phyloP scores from a whole-genome alignment of 2,329 filamentous ascomycete species.

The Alternaria panax region DNA sequence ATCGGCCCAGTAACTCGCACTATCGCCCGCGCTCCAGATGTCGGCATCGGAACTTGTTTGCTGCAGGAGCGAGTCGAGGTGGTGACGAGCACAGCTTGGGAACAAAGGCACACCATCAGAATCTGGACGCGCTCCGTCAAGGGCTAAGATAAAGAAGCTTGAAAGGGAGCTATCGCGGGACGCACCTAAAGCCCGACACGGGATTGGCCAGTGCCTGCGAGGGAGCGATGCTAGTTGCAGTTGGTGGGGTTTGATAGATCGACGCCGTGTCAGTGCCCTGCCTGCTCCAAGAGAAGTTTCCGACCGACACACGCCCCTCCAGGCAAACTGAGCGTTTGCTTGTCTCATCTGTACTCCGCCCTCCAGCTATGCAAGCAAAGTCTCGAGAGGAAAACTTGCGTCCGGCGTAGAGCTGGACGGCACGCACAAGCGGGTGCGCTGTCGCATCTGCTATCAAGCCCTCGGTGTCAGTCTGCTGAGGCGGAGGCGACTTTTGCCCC shows the following conservation, averaged over 20 bases:
- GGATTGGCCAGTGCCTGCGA: slow-evolving; percentile 36
- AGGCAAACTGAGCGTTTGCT: slow-evolving; percentile 24
- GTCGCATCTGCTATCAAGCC: slow-evolving; percentile 15
- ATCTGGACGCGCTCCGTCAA: slow-evolving; percentile 12
- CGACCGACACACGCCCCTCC: slow-evolving; percentile 28
- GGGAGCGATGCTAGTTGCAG: slow-evolving; percentile 27
- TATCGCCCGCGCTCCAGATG: slow-evolving; percentile 1
- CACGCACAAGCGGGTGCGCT: slow-evolving; percentile 15
- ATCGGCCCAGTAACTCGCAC: background rate
- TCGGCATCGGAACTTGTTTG: slow-evolving; percentile 3
- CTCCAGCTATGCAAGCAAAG: slow-evolving; percentile 25
- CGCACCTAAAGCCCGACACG: slow-evolving; percentile 40
- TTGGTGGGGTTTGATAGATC: slow-evolving; percentile 32
- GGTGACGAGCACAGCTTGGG: slow-evolving; percentile 9
- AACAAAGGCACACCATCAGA: slow-evolving; percentile 9
- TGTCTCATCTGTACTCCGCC: slow-evolving; percentile 28
- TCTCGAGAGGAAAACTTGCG: background rate
- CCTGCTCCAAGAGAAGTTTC: slow-evolving; percentile 24
- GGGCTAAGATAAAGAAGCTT: slow-evolving; percentile 24
- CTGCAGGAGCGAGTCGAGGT: slow-evolving; percentile 4
- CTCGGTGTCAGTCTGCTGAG: slow-evolving; percentile 14
- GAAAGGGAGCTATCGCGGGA: slow-evolving; percentile 36
- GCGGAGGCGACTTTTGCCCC: slow-evolving; percentile 17
- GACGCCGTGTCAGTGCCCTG: slow-evolving; percentile 41
- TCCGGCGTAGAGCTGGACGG: slow-evolving; percentile 4